Evolutionary conservation across 2,329 filamentous ascomycete species (phyloP), one percentile per base, ranked within the genome.

Genomic region (Xylaria sp.): DNA sequence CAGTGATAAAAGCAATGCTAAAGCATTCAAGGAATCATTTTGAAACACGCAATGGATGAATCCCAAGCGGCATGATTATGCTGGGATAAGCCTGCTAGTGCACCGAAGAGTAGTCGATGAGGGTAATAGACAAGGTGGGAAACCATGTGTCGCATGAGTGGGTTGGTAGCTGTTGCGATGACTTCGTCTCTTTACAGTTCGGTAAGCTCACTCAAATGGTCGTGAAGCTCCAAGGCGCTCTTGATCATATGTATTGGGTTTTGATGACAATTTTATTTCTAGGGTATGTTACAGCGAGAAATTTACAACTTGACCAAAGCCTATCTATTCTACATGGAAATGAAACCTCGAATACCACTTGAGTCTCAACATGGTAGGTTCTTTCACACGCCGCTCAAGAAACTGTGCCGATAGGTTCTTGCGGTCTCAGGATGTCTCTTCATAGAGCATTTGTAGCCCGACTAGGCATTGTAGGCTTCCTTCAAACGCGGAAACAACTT

Each of bases 401-500:
- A 23, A 23, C 23, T 23, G 1, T 23, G n/a, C 44, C 1, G 4
- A 46, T 11, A 23, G 7, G 23, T 46, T 4, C n/a, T 46, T 9
- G 44, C n/a, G 20, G 44, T 23, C 9, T 46, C 9, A n/a, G 9
- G n/a, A 46, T 46, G 42, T 4, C 20, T 49, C 11, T 49, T 15
- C 4, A 28, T 10, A 28, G 2, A 49, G 15, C 23, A 26, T 26
- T 26, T 10, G 28, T 6, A 49, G 23, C 10, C 2, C 46, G 31
- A 33, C 15, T 53, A 53, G 17, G 26, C 26, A n/a, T 33, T 13
- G 9, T 53, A 53, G 49, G 49, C 15, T 28, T 5, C 26, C 6
- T 10, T 31, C 49, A 53, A 11, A 6, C 49, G 54, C 36, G 77
- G 56, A 75, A 79, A 33, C 83, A 82, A 72, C 77, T 83, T 59